A percentile compares a stretch with the other conserved stretches of the same genome.
Conservation (phyloP, 345 rosid species). For the Aethionema arabicum region DNA sequence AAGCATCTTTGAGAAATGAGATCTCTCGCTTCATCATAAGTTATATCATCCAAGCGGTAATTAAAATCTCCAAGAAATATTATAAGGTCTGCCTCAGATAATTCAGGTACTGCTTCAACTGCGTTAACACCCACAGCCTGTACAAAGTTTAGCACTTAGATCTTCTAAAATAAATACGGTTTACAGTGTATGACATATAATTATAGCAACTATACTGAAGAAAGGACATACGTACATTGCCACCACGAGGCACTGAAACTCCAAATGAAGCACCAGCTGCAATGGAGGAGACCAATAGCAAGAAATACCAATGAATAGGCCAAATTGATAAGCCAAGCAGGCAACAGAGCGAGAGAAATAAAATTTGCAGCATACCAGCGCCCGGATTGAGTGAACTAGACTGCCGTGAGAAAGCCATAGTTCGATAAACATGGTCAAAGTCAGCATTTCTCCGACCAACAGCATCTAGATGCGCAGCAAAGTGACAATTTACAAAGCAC, state of each 20-base stretch:
- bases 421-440: conserved; percentile 73
- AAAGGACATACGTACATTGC: conserved; percentile 49
- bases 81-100: conserved; percentile 80
- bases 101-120: conserved; percentile 57
- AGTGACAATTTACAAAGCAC: conserved; percentile 85
- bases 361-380: conserved; percentile 68
- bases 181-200: conserved; percentile 20
- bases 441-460: conserved; percentile 74
- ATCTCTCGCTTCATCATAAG: conserved; percentile 87
- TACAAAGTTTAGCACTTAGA: conserved; percentile 9
- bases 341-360: conserved; percentile 58
- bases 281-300: conserved; percentile 75
- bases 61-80: conserved; percentile 83
- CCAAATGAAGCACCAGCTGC: conserved; percentile 73
- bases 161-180: not conserved
- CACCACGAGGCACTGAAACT: conserved; percentile 56
- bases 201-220: conserved; percentile 13
- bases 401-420: conserved; percentile 59
- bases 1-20: conserved; percentile 75
- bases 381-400: conserved; percentile 49
- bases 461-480: conserved; percentile 87
- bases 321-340: conserved; percentile 59
- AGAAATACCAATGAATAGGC: conserved; percentile 72
- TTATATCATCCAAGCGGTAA: conserved; percentile 73
- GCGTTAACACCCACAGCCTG: conserved; percentile 49